Percentiles rank a stretch among this genome's conserved stretches.
Conservation (phyloP, 306 rosid genomes). For the Fagus sylvatica region DNA sequence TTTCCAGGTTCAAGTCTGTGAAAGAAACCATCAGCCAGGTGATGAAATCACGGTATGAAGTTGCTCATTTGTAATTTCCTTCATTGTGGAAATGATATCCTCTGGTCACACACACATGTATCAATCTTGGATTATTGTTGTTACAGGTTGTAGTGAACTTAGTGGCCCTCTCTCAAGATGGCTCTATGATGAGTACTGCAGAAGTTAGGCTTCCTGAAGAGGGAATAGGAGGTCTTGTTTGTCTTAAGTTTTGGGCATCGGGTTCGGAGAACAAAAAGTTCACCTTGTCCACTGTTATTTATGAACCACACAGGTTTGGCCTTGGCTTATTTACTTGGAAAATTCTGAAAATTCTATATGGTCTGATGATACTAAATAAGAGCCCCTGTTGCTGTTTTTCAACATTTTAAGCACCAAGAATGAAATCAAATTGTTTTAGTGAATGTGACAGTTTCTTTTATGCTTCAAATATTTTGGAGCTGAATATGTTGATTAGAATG, state of each 20-base stretch:
- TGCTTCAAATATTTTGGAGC: slow-evolving; percentile 12
- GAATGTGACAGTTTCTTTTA: background rate
- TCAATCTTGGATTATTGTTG: slow-evolving; percentile 26
- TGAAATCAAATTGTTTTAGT: background rate
- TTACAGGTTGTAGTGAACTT: slow-evolving; percentile 63
- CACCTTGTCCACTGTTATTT: slow-evolving; percentile 72
- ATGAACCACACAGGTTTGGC: slow-evolving; percentile 92
- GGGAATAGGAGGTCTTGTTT: slow-evolving; percentile 78
- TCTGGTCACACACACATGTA: background rate
- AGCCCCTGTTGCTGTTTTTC: background rate
- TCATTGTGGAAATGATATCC: slow-evolving; percentile 7
- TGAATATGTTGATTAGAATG: slow-evolving; percentile 14
- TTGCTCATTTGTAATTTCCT: slow-evolving; percentile 18
- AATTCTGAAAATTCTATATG: background rate
- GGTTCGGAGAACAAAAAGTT: slow-evolving; percentile 59
- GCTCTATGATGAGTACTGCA: slow-evolving; percentile 84
- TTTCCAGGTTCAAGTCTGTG: slow-evolving; percentile 88
- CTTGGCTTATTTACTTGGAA: slow-evolving; percentile 14
- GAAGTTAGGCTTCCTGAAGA: slow-evolving; percentile 85
- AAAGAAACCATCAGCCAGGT: slow-evolving; percentile 94
- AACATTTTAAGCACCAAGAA: background rate
- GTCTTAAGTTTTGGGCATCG: slow-evolving; percentile 88
- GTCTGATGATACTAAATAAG: background rate
- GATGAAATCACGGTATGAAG: slow-evolving; percentile 81
- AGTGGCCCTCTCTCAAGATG: slow-evolving; percentile 76